Evolutionary conservation across 345 rosid genomes (phyloP).

Genomic region (Excoecaria cochinchinensis): DNA sequence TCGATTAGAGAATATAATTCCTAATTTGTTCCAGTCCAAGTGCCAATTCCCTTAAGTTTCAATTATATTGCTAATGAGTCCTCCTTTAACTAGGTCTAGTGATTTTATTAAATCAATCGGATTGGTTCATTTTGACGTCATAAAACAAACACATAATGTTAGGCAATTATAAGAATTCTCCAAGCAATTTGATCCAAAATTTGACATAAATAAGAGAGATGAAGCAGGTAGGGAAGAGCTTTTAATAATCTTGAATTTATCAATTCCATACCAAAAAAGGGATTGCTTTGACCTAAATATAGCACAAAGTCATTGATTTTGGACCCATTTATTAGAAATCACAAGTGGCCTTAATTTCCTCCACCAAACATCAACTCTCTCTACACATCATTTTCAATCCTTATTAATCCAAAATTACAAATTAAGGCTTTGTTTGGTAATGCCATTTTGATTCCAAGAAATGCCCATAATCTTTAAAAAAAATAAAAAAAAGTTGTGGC

Average conservation of each 20-base stretch:
- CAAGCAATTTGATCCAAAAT: neutral
- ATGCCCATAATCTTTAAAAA: too few species aligned
- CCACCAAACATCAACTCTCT: constrained; percentile 18
- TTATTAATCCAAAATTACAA: neutral
- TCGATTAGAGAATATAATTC: too few species aligned
- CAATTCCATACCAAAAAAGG: constrained; percentile 21
- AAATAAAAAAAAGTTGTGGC: neutral
- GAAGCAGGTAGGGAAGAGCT: constrained; percentile 19
- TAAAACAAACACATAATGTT: neutral
- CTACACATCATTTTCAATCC: constrained; percentile 2
- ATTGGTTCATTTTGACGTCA: too few species aligned
- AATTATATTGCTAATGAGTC: too few species aligned
- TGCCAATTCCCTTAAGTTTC: too few species aligned
- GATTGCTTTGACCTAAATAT: constrained; percentile 25
- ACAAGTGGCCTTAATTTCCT: constrained; percentile 21
- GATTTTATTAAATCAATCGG: too few species aligned
- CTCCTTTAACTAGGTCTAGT: too few species aligned
- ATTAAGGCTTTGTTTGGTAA: constrained; percentile 5
- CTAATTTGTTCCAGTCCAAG: too few species aligned
- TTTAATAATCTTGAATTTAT: constrained; percentile 1
- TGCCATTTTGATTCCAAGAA: too few species aligned
- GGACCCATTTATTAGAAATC: constrained; percentile 14
- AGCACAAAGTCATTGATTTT: constrained; percentile 12
- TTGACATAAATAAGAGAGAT: neutral
- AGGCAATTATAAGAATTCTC: neutral